phyloP scores from a whole-genome alignment of 2,329 filamentous ascomycete genomes.

The Pyrenochaeta sp. region DNA sequence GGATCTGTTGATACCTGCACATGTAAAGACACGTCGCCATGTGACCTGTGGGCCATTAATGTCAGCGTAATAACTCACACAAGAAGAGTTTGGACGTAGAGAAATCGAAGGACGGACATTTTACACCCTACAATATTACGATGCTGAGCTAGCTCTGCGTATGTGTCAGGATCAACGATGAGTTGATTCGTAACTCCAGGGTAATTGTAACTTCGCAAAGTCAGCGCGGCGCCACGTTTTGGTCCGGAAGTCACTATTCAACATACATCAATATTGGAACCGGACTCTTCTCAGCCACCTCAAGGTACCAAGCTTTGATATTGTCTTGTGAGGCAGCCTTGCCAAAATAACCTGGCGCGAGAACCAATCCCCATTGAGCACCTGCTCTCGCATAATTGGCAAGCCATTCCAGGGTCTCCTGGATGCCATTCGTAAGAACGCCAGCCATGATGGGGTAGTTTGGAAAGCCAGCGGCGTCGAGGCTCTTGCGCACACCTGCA shows the following conservation, averaged over 20 bases:
- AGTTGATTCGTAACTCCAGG: slow-evolving; percentile 72
- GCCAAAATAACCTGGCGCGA: slow-evolving; percentile 72
- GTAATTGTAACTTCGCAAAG: slow-evolving; percentile 67
- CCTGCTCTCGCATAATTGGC: slow-evolving; percentile 64
- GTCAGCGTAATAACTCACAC: too few relatives aligned
- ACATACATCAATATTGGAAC: slow-evolving; percentile 68
- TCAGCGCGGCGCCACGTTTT: neutral
- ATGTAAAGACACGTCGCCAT: slow-evolving; percentile 70
- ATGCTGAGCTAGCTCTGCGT: too few relatives aligned
- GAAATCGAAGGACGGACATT: too few relatives aligned
- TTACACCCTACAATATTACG: too few relatives aligned
- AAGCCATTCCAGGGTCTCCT: slow-evolving; percentile 67
- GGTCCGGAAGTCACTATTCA: too few relatives aligned
- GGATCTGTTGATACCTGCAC: slow-evolving; percentile 67
- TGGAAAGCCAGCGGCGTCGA: slow-evolving; percentile 63
- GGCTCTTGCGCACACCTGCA: slow-evolving; percentile 61
- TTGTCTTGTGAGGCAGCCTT: slow-evolving; percentile 64
- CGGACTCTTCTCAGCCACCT: slow-evolving; percentile 65
- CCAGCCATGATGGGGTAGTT: slow-evolving; percentile 69
- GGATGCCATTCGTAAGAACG: slow-evolving; percentile 67
- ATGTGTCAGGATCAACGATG: slow-evolving; percentile 63
- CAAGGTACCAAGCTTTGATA: slow-evolving; percentile 66
- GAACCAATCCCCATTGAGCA: slow-evolving; percentile 67
- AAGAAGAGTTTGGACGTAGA: slow-evolving; percentile 66
- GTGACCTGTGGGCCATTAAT: slow-evolving; percentile 70